A percentile compares a stretch with the other conserved stretches of the same genome.
These are phyloP conservation scores for Trichoderma virens DNA, from an alignment of 495 filamentous ascomycete genomes.

Conservation along the genomic window DNA sequence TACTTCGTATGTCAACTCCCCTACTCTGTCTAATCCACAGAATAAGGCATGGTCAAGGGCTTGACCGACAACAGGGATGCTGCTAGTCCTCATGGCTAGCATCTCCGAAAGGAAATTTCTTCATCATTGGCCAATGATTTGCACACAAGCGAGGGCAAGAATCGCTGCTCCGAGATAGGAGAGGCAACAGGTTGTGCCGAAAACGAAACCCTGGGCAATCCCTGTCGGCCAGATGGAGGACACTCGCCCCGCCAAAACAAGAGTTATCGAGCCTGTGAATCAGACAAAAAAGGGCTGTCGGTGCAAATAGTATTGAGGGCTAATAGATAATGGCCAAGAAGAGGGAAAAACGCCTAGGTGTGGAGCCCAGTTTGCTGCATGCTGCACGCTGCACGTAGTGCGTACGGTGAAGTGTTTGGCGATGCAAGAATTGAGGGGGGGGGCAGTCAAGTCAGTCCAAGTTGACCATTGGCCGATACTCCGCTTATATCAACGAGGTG, in stretches of 20 bases:
- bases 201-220: background rate
- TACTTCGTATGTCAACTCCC: background rate
- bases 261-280: too few species aligned
- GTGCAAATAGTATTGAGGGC: background rate
- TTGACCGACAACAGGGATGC: background rate
- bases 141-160: background rate
- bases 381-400: background rate
- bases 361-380: background rate
- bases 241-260: too few species aligned
- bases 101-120: background rate
- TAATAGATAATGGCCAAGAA: background rate
- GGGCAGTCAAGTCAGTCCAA: too few species aligned
- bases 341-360: conserved; percentile 3
- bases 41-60: background rate
- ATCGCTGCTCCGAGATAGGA: background rate
- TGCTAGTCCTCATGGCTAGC: background rate
- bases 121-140: background rate
- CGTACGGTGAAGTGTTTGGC: background rate
- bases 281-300: background rate
- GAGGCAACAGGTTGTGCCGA: background rate
- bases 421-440: too few species aligned
- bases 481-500: too few species aligned
- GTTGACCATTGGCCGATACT: too few species aligned
- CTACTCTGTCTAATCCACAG: background rate
- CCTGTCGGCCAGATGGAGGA: too few species aligned